Evolutionary conservation across 2,329 filamentous ascomycete species (phyloP), one percentile per base, ranked within the genome.

Genomic region (Nigrograna mackinnonii): DNA sequence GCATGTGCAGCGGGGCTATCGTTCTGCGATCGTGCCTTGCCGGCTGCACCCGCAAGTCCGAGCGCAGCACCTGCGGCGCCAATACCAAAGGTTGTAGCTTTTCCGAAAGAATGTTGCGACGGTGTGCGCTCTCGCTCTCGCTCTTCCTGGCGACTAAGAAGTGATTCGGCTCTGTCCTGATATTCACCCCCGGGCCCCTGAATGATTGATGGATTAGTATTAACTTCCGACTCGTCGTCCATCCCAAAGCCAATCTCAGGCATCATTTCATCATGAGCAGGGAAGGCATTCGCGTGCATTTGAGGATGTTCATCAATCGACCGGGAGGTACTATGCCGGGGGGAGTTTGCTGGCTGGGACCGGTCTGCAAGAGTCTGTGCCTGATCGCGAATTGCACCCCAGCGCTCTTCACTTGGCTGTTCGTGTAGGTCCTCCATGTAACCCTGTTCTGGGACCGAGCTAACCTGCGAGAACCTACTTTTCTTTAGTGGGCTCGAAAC

Each of bases 141-240:
- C 35, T 62, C 69, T 50, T 61, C 70, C 55, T 48, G 66, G 52
- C 45, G 57, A 35, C 47, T 54, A 13, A 66, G 49, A 17, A 60
- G 33, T 62, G 62, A 55, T n/a, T 62, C 58, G 13, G 59, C 76
- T 17, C 66, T 67, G 46, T 69, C 70, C 35, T 71, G 73, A 50
- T 75, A 73, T 34, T 73, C 64, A 19, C 71, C 62, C 22, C 80
- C 82, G 1, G 85, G 85, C 14, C 87, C 89, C 52, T 91, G 81
- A 30, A 95, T 83, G 37, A 91, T 78, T 0, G 91, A 96, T 3
- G 90, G 90, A 60, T 95, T 95, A 14, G 91, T 95, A 34, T 83
- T 85, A 13, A 89, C 79, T 47, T 95, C 90, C 17, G 76, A 79
- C 38, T 75, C 72, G 30, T 74, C 69, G 43, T 81, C 79, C 16